Base-by-base conservation (phyloP, 2,329 filamentous ascomycete genomes). In the Aspergillus bombycis region DNA sequence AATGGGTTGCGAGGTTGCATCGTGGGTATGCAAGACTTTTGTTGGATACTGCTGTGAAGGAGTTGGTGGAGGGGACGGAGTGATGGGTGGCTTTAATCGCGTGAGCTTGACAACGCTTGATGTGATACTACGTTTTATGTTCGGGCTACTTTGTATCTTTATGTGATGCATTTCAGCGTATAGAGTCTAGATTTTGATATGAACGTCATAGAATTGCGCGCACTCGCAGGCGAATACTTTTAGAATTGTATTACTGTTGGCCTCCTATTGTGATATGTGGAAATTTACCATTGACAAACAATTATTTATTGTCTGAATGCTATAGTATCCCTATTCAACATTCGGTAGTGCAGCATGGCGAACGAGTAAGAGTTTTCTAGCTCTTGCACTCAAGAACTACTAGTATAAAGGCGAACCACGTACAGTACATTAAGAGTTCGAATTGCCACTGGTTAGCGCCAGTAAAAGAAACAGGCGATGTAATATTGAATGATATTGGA, bases 1-100 rank as follows among this genome's bases (percentile, higher is more conserved):
- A 19, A 3, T 75, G 72, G 72, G 21, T 32, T 14, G 57, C 61
- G 12, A 63, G 69, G 36, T 46, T 75, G 50, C 71, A 74, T 66
- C 61, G 70, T 11, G 71, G 67, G n/a, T 75, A 68, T 68, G 70
- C 73, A 26, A 62, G 70, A 50, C 56, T 69, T 11, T 57, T 76
- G 34, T 53, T 74, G 52, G 67, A 74, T 67, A 48, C 55, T 16
- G 70, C 71, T 36, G 68, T 70, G 19, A 32, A 64, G 41, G 67
- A 72, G 54, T n/a, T 43, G 34, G 9, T 36, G 43, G 28, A 34
- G 41, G 28, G 41, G 8, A 32, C 9, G 2, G 7, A 41, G 3
- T 41, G 38, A 41, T n/a, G 38, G 38, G 16, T n/a, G n/a, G n/a
- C n/a, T 41, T 41, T 6, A 36, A 41, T 41, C n/a, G 46, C 14